phyloP scores from a whole-genome alignment of 768 basidiomycete genomes.

The Russula sp. region DNA sequence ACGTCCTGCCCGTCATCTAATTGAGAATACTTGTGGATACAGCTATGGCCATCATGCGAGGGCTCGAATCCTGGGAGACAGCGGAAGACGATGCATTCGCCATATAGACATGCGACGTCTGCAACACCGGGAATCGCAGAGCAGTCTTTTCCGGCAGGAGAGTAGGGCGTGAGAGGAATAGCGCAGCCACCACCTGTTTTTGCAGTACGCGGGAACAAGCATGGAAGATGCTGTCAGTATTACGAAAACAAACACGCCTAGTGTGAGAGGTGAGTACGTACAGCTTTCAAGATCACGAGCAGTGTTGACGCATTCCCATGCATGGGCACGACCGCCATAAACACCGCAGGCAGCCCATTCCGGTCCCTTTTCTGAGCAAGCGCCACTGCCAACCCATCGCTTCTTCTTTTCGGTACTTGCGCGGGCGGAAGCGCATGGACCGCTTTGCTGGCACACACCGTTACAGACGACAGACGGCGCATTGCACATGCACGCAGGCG shows the following conservation, averaged over 20 bases:
- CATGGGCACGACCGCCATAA: conserved; percentile 38
- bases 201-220: neutral
- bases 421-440: conserved; percentile 35
- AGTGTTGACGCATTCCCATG: conserved; percentile 52
- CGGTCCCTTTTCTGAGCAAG: conserved; percentile 18
- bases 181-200: conserved; percentile 49
- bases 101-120: conserved; percentile 48
- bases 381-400: conserved; percentile 38
- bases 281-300: conserved; percentile 52
- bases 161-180: conserved; percentile 36
- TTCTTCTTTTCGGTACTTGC: conserved; percentile 18
- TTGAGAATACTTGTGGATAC: neutral
- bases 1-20: neutral
- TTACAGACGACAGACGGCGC: conserved; percentile 47
- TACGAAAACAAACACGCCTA: no score
- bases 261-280: conserved; percentile 34
- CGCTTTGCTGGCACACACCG: conserved; percentile 40
- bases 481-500: conserved; percentile 45
- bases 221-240: no score
- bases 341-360: conserved; percentile 47
- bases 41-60: neutral
- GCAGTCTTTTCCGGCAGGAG: conserved; percentile 49
- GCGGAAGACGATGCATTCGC: conserved; percentile 45
- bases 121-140: conserved; percentile 47
- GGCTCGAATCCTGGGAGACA: conserved; percentile 45